These are phyloP conservation scores for Colletotrichum euphorbiae DNA, from an alignment of 2,329 filamentous ascomycete species.

Conservation along the genomic window DNA sequence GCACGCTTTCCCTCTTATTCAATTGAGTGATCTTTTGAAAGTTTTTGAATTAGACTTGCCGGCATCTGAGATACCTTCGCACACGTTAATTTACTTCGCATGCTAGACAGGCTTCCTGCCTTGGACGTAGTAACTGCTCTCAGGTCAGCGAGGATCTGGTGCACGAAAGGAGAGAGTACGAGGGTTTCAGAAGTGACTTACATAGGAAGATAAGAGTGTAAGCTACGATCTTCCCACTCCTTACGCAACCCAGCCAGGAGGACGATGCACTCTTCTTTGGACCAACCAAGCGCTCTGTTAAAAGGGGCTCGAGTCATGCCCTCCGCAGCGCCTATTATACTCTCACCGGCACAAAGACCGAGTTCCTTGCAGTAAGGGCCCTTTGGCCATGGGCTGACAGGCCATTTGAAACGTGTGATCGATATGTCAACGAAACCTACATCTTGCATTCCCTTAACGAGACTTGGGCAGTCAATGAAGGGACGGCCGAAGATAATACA, in stretches of 20 bases:
- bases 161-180: too few species aligned
- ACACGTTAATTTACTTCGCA: too few species aligned
- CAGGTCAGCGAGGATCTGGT: neutral
- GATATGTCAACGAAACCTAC: slow-evolving; percentile 67
- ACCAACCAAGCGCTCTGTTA: slow-evolving; percentile 45
- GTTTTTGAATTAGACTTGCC: too few species aligned
- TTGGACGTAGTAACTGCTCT: neutral
- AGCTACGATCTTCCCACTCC: slow-evolving; percentile 43
- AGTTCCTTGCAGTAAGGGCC: slow-evolving; percentile 63
- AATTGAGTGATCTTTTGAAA: too few species aligned
- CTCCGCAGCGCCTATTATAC: slow-evolving; percentile 31
- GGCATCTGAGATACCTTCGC: too few species aligned
- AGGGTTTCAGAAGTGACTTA: slow-evolving; percentile 29
- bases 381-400: slow-evolving; percentile 63
- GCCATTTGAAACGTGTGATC: slow-evolving; percentile 58
- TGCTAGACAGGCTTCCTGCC: too few species aligned
- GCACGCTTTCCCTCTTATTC: too few species aligned
- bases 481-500: slow-evolving; percentile 46
- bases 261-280: slow-evolving; percentile 41
- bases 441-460: slow-evolving; percentile 56
- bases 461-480: slow-evolving; percentile 55
- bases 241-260: slow-evolving; percentile 44
- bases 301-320: slow-evolving; percentile 47
- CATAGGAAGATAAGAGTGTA: slow-evolving; percentile 46
- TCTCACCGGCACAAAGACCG: slow-evolving; percentile 43